Evolutionary conservation across 495 filamentous ascomycete genomes (phyloP), one percentile per base, ranked within the genome.

Genomic region (Penicillium cosmopolitanum): DNA sequence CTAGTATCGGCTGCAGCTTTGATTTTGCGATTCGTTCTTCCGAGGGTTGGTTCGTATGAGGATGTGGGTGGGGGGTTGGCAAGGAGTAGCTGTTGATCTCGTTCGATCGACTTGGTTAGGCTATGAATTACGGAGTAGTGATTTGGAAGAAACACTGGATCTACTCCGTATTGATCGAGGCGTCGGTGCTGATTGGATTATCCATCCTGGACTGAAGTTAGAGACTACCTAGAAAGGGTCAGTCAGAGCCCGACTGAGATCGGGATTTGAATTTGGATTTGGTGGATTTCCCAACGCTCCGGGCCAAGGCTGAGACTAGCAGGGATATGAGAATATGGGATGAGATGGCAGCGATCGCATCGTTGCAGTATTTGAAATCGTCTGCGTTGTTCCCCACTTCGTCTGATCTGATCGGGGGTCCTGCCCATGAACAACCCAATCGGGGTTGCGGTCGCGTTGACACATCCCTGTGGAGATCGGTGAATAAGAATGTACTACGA

Each of bases 341-440:
- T 38, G 36, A 5, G 12, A 38, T 38, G 36, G 15, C 42, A 46
- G n/a, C 42, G 42, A 46, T 46, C 42, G 18, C 62, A 58, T 21
- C 11, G 55, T 63, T 56, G 18, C 23, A 52, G 60, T 55, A 63
- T 63, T 63, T 63, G 53, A 59, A 63, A 59, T 62, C 36, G 5
- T 21, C 40, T 28, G 21, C 21, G 52, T n/a, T 6, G 15, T 21
- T 55, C 40, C 25, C 38, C 46, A 48, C 46, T 28, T 23, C 9
- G 18, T 28, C 2, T 23, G 23, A 23, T 23, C 23, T 23, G 16
- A 46, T 16, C 21, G 38, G 53, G 18, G 35, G 12, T 43, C 13
- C n/a, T 15, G 7, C 13, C 46, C 11, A 48, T 25, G 21, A 48
- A 48, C 21, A 48, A 23, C 21, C 19, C 23, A 23, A 28, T 25